phyloP scores from a whole-genome alignment of 495 filamentous ascomycete genomes.

The Terfezia claveryi region DNA sequence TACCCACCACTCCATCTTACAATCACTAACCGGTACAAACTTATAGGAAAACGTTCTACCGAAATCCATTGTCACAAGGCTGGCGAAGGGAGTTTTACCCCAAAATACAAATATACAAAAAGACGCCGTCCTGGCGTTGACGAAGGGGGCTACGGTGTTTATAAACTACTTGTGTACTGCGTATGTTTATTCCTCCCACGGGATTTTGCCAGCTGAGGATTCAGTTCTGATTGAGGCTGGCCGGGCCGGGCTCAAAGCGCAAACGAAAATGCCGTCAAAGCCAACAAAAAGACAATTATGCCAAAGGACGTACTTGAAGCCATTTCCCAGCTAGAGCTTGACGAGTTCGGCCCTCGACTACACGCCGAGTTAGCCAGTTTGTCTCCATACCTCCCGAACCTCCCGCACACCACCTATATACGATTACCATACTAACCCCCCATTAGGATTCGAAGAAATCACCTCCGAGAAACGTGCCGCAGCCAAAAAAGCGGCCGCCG shows the following conservation, averaged over 20 bases:
- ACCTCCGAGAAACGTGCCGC: slow-evolving; percentile 30
- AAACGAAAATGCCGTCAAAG: slow-evolving; percentile 43
- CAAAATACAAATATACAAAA: slow-evolving; percentile 87
- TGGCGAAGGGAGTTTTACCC: slow-evolving; percentile 93
- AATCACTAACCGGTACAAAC: neutral
- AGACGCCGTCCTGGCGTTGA: slow-evolving; percentile 74
- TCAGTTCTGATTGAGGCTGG: neutral
- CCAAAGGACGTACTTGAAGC: slow-evolving; percentile 68
- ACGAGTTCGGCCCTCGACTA: slow-evolving; percentile 34
- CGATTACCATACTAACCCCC: neutral
- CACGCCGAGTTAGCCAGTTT: slow-evolving; percentile 34
- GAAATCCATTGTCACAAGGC: slow-evolving; percentile 75
- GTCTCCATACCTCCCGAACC: slow-evolving; percentile 7
- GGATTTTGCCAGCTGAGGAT: neutral
- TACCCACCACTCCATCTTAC: neutral
- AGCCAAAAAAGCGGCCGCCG: slow-evolving; percentile 27
- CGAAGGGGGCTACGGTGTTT: slow-evolving; percentile 86
- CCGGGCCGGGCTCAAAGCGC: slow-evolving; percentile 29
- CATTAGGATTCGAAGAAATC: slow-evolving; percentile 30
- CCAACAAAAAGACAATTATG: slow-evolving; percentile 64
- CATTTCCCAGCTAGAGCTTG: slow-evolving; percentile 64
- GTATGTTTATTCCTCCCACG: slow-evolving; percentile 30
- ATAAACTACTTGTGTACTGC: slow-evolving; percentile 67
- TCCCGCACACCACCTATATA: neutral
- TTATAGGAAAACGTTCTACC: slow-evolving; percentile 71